A percentile compares a stretch with the other conserved stretches of the same genome.
Conservation (phyloP, 176 grass and related monocot genomes). For the Raddia distichophylla region DNA sequence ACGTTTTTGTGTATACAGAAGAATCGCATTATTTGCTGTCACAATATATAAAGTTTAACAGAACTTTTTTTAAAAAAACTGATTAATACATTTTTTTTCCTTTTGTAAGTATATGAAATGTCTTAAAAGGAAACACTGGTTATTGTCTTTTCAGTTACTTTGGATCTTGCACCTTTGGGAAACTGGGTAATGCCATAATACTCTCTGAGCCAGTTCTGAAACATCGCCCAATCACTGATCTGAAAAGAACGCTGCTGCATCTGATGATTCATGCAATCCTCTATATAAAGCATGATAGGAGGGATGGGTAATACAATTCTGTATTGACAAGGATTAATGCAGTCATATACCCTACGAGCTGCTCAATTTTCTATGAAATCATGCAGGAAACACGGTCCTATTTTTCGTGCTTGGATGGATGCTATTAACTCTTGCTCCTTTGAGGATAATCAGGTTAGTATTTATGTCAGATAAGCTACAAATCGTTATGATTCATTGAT, state of each 20-base stretch:
- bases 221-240: conserved; percentile 45
- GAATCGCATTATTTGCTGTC: conserved; percentile 1
- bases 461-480: conserved; percentile 33
- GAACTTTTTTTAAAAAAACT: too few species aligned
- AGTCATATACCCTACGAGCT: not conserved
- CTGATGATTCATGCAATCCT: conserved; percentile 94
- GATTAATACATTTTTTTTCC: not conserved
- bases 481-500: conserved; percentile 5
- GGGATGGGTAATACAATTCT: not conserved
- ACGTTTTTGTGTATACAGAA: not conserved
- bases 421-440: conserved; percentile 57
- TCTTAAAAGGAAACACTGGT: conserved; percentile 9
- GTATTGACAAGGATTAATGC: not conserved
- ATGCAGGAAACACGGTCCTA: conserved; percentile 56
- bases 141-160: conserved; percentile 44
- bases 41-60: conserved; percentile 17
- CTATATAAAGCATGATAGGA: conserved; percentile 41
- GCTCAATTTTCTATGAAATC: conserved; percentile 35
- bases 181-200: conserved; percentile 53
- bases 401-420: conserved; percentile 70
- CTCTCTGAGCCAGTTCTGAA: conserved; percentile 55
- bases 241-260: conserved; percentile 78
- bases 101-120: conserved; percentile 6
- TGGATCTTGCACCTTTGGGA: conserved; percentile 54
- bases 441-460: conserved; percentile 57